A percentile compares a stretch with the other conserved stretches of the same genome.
Conservation (phyloP, 305 asterid genomes). For the Lippia alba region DNA sequence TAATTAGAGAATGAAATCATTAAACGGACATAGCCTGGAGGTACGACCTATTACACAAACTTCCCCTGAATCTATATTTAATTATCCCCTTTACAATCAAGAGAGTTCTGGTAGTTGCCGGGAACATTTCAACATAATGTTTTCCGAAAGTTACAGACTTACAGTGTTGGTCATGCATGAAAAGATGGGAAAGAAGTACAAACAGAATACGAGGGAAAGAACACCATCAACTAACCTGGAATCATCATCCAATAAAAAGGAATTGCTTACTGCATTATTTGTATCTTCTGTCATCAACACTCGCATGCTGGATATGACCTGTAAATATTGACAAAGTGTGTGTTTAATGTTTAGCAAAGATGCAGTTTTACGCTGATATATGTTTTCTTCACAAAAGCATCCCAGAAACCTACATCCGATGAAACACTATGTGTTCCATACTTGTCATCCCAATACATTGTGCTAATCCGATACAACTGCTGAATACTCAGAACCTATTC, state of each 20-base stretch:
- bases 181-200: background rate
- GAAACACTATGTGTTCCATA: constrained; percentile 99
- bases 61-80: too few species aligned
- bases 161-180: background rate
- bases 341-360: constrained; percentile 24
- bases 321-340: constrained; percentile 10
- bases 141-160: background rate
- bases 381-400: constrained; percentile 38
- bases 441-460: constrained; percentile 99
- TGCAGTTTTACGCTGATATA: constrained; percentile 22
- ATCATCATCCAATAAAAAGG: constrained; percentile 95
- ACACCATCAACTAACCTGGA: constrained; percentile 62
- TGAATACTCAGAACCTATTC: constrained; percentile 94
- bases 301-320: constrained; percentile 97
- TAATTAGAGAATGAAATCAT: too few species aligned
- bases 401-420: constrained; percentile 79
- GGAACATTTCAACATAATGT: background rate
- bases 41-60: too few species aligned
- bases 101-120: background rate
- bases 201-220: constrained; percentile 7
- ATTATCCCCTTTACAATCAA: too few species aligned
- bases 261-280: constrained; percentile 88
- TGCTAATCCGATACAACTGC: constrained; percentile 94
- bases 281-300: constrained; percentile 97
- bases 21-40: too few species aligned